Base-by-base conservation (phyloP, 208 protist genomes). In the Leptomonas pyrrhocoris region DNA sequence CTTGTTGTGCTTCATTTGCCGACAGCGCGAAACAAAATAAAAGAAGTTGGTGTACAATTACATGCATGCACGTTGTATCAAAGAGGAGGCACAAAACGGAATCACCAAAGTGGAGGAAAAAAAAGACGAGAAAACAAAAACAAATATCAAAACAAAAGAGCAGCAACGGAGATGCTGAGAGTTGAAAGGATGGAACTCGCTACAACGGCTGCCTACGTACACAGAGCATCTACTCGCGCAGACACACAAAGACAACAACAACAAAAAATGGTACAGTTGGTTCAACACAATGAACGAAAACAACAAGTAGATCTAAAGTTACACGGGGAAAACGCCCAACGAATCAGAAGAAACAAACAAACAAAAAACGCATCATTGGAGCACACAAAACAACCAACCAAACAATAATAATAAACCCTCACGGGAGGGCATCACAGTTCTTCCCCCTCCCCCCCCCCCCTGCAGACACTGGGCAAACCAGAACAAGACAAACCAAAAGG, bases 191-290 rank as follows among this genome's bases (percentile, higher is more conserved):
- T 12, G 19, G 38, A 38, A 38, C 11, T 38, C 8, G 23, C 51
- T 28, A 56, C 51, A 38, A 38, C 51, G n/a, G n/a, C n/a, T n/a
- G n/a, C n/a, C n/a, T n/a, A n/a, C n/a, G n/a, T n/a, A n/a, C n/a
- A n/a, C n/a, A n/a, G n/a, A n/a, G n/a, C n/a, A n/a, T n/a, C n/a
- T 8, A 16, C 56, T n/a, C 49, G 31, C 25, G 31, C 25, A 54
- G n/a, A n/a, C n/a, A n/a, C 9, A 31, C 34, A 61, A 61, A 36
- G 34, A 12, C 3, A 34, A 45, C 9, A 59, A 59, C 40, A 28
- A 45, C 54, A 61, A 23, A 75, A 51, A 55, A 69, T 49, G 60
- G 38, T 23, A 77, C 59, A 48, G 38, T 63, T 53, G 65, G 65
- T 28, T n/a, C 40, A 56, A 71, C n/a, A n/a, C n/a, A n/a, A n/a